These are phyloP conservation scores for Phyllosticta citriasiana DNA, from an alignment of 2,329 filamentous ascomycete species.

Conservation along the genomic window DNA sequence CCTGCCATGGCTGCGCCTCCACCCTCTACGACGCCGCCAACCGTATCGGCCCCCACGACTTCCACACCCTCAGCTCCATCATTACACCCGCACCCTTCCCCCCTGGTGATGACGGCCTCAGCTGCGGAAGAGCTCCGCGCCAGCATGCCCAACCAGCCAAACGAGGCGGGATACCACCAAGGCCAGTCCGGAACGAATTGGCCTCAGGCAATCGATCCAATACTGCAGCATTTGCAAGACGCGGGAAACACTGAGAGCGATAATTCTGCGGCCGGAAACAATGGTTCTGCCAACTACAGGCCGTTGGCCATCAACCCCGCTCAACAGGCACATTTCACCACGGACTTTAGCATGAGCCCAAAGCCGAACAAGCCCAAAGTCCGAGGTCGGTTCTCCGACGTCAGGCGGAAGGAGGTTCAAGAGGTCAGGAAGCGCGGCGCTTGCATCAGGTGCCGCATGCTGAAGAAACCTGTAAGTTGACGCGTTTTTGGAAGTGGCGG, in stretches of 20 bases:
- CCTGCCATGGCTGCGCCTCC: not conserved
- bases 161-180: conserved; percentile 27
- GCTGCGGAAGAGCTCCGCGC: conserved; percentile 28
- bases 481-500: not conserved
- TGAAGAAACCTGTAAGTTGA: conserved; percentile 44
- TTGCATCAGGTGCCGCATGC: conserved; percentile 53
- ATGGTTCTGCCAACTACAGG: conserved; percentile 17
- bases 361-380: conserved; percentile 37
- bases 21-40: conserved; percentile 1
- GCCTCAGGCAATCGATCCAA: conserved; percentile 9
- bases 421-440: conserved; percentile 50
- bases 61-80: conserved; percentile 20
- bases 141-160: conserved; percentile 22
- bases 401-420: conserved; percentile 48
- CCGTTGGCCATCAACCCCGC: conserved; percentile 29
- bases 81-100: conserved; percentile 23
- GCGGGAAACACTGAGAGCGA: conserved; percentile 17
- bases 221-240: conserved; percentile 21
- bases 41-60: conserved; percentile 4
- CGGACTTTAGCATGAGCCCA: conserved; percentile 29
- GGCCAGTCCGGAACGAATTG: conserved; percentile 17
- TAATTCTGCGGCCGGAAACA: conserved; percentile 11
- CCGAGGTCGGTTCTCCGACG: conserved; percentile 46
- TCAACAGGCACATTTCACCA: conserved; percentile 23
- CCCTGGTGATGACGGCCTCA: conserved; percentile 31